These are phyloP conservation scores for Pseudocercospora musae DNA, from an alignment of 2,329 filamentous ascomycete genomes.

Conservation along the genomic window DNA sequence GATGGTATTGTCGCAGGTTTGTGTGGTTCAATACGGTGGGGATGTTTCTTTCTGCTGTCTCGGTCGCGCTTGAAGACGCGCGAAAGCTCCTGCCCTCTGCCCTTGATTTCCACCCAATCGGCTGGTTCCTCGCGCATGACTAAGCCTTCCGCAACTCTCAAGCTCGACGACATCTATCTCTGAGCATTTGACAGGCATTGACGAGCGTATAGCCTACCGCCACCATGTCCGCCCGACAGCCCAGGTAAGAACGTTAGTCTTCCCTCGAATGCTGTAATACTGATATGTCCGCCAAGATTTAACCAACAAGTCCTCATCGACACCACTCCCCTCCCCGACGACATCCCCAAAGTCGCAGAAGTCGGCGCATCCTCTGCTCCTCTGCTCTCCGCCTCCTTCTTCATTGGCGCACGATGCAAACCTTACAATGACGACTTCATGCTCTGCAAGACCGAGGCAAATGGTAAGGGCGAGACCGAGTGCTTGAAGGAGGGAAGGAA, in stretches of 20 bases:
- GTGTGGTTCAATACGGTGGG: neutral
- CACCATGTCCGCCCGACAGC: conserved; percentile 60
- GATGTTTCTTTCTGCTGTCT: neutral
- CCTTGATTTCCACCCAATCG: conserved; percentile 17
- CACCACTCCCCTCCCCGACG: conserved; percentile 88
- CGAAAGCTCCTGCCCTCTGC: neutral
- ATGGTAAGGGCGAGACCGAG: conserved; percentile 85
- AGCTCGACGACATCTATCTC: neutral
- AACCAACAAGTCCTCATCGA: conserved; percentile 91
- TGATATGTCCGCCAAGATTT: conserved; percentile 64
- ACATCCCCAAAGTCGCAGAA: conserved; percentile 90
- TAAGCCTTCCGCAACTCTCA: neutral
- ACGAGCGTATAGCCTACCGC: conserved; percentile 23
- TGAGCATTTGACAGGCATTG: too few species aligned
- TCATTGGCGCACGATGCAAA: conserved; percentile 93
- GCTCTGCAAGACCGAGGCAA: conserved; percentile 96
- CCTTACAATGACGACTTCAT: conserved; percentile 99
- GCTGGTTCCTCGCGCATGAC: conserved; percentile 14
- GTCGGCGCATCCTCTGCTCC: conserved; percentile 91
- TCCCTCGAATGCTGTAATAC: too few species aligned
- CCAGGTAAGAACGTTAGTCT: conserved; percentile 58
- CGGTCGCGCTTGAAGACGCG: conserved; percentile 2
- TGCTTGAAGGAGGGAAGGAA: conserved; percentile 95
- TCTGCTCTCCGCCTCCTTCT: conserved; percentile 86
- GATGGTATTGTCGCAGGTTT: conserved; percentile 9